A percentile compares a stretch with the other conserved stretches of the same genome.
Conservation (phyloP, 306 rosid genomes). For the Vigna unguiculata region DNA sequence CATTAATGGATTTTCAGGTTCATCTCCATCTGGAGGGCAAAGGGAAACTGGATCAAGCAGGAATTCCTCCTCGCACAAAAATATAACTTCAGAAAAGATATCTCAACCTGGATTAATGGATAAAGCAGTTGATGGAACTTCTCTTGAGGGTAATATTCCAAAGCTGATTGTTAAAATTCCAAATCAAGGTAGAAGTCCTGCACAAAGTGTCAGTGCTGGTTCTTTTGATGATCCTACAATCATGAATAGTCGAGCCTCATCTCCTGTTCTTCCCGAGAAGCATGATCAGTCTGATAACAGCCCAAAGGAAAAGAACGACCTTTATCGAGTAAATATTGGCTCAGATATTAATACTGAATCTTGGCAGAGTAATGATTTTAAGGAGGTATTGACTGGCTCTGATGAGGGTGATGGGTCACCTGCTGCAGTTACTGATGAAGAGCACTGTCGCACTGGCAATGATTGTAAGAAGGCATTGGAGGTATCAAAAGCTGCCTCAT, state of each 20-base stretch:
- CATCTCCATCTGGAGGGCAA: constrained; percentile 53
- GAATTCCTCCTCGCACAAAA: constrained; percentile 55
- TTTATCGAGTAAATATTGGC: constrained; percentile 52
- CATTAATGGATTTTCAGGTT: constrained; percentile 61
- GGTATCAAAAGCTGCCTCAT: constrained; percentile 56
- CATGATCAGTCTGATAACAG: constrained; percentile 63
- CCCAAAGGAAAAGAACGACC: constrained; percentile 56
- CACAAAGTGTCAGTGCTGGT: constrained; percentile 60
- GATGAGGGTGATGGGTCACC: constrained; percentile 67
- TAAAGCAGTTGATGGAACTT: constrained; percentile 58
- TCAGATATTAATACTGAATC: constrained; percentile 56
- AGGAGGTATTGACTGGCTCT: constrained; percentile 60
- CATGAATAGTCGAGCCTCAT: constrained; percentile 63
- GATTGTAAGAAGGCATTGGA: constrained; percentile 55
- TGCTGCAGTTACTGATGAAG: constrained; percentile 53
- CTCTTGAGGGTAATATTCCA: constrained; percentile 62
- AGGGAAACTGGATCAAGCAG: constrained; percentile 64
- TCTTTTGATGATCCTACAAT: constrained; percentile 63
- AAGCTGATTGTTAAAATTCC: constrained; percentile 74
- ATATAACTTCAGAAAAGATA: constrained; percentile 39
- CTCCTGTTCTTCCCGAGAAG: constrained; percentile 62
- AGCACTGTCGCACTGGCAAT: constrained; percentile 52
- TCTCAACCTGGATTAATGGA: constrained; percentile 55
- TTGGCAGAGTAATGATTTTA: constrained; percentile 64
- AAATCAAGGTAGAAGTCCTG: constrained; percentile 68